These are phyloP conservation scores for Aspergillaceae sp. DNA, from an alignment of 2,329 filamentous ascomycete species.

Conservation along the genomic window DNA sequence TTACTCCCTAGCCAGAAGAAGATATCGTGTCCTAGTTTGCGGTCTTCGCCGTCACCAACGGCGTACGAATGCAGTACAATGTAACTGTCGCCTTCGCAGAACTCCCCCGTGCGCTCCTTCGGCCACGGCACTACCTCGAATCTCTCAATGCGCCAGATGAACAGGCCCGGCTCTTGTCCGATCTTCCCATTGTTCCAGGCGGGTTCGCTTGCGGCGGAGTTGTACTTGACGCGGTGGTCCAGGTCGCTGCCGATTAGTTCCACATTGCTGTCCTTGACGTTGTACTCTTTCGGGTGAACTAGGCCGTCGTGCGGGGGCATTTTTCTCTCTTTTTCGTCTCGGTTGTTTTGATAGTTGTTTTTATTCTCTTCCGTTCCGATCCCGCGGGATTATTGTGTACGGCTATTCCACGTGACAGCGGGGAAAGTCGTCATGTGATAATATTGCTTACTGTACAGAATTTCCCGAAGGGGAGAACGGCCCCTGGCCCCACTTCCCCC, in stretches of 20 bases:
- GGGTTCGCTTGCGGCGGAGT: slow-evolving; percentile 56
- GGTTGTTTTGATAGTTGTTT: too few relatives aligned
- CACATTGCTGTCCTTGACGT: slow-evolving; percentile 61
- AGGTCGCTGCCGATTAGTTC: slow-evolving; percentile 56
- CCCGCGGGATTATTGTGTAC: too few relatives aligned
- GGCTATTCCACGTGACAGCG: too few relatives aligned
- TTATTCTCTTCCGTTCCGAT: too few relatives aligned
- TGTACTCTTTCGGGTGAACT: slow-evolving; percentile 55
- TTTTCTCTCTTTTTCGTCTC: slow-evolving; percentile 18
- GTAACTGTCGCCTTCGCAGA: slow-evolving; percentile 61
- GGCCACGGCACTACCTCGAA: slow-evolving; percentile 59
- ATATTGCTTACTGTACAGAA: too few relatives aligned
- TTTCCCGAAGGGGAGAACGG: too few relatives aligned
- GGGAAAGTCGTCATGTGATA: too few relatives aligned
- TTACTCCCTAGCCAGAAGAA: slow-evolving; percentile 63
- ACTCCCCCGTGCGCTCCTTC: slow-evolving; percentile 48
- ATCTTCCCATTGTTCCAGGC: slow-evolving; percentile 56
- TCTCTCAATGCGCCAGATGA: slow-evolving; percentile 59
- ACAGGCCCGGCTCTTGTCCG: slow-evolving; percentile 47
- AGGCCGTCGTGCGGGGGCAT: slow-evolving; percentile 55
- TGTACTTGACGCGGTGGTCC: slow-evolving; percentile 61
- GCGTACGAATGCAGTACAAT: slow-evolving; percentile 55
- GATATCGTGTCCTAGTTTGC: slow-evolving; percentile 51
- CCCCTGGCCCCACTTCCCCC: too few relatives aligned
- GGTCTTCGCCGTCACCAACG: slow-evolving; percentile 27